These are phyloP conservation scores for Rubroshorea leprosula DNA, from an alignment of 345 rosid genomes.

Conservation along the genomic window DNA sequence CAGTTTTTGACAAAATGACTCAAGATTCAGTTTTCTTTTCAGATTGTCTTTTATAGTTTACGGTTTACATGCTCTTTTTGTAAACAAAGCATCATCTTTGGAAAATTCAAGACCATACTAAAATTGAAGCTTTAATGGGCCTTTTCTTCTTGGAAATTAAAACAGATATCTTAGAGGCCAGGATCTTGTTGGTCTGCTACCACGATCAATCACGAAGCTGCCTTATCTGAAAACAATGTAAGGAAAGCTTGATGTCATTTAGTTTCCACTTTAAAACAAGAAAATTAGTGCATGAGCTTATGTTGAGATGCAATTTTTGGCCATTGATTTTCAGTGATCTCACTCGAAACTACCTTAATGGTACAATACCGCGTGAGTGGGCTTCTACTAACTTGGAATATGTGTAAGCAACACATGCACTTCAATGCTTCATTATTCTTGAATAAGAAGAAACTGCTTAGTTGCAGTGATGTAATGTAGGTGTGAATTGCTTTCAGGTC, in stretches of 20 bases:
- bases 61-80: no score
- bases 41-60: no score
- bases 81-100: neutral
- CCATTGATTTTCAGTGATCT: slow-evolving; percentile 24
- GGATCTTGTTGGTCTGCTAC: slow-evolving; percentile 25
- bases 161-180: slow-evolving; percentile 23
- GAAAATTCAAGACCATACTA: neutral
- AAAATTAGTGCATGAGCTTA: neutral
- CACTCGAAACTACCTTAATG: slow-evolving; percentile 31
- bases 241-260: slow-evolving; percentile 1
- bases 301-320: neutral
- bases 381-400: slow-evolving; percentile 21
- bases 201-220: slow-evolving; percentile 19
- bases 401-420: slow-evolving; percentile 6
- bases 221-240: slow-evolving; percentile 16
- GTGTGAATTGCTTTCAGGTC: slow-evolving; percentile 26
- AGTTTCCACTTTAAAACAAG: neutral
- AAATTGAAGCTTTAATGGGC: neutral
- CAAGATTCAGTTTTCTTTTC: no score
- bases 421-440: neutral
- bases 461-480: neutral
- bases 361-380: slow-evolving; percentile 47
- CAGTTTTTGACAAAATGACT: no score
- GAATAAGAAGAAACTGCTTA: neutral
- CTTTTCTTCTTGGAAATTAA: neutral